Evolutionary conservation across 257 asterid species (phyloP), one percentile per base, ranked within the genome.

Genomic region (Echium plantagineum): DNA sequence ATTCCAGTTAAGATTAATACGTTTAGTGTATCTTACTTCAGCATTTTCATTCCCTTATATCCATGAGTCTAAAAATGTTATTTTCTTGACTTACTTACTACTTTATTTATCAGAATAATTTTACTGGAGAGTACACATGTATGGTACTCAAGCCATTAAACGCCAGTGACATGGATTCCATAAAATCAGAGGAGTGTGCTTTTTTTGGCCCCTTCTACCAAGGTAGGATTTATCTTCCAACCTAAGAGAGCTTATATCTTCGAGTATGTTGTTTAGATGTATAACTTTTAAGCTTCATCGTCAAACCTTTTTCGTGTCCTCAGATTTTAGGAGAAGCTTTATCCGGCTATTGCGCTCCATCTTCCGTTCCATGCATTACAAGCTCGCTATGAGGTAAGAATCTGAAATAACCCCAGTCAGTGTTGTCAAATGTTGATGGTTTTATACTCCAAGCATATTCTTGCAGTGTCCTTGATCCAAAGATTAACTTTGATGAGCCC

Each of bases 391-490:
- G 97, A 82, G 96, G 97, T 85, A 65, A 70, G 81, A 21, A 22
- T 52, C 31, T 28, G 42, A 59, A 62, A 16, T 21, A 63, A 60
- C 53, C 53, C 51, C 54, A 63, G 60, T 62, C 16, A 67, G 62
- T 48, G 66, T 28, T 72, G 26, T 38, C 54, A 32, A 28, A 59
- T 60, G 51, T 66, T 57, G 58, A 51, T 18, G 53, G 62, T 64
- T 70, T 64, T 52, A 77, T 26, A 72, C 60, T 63, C 63, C 59
- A 57, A 32, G 57, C 64, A 54, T 67, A 17, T 21, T 69, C 58
- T 72, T 85, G 85, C 87, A 90, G 98, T 72, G 71, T 91, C 46
- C 76, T 91, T 83, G 96, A 91, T 70, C 98, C 98, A 48, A 91
- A 82, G 72, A 77, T 81, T 70, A 78, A 75, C 72, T 86, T 81